Base-by-base conservation (phyloP, 73 alveolate genomes). In the Uronychia binucleata region DNA sequence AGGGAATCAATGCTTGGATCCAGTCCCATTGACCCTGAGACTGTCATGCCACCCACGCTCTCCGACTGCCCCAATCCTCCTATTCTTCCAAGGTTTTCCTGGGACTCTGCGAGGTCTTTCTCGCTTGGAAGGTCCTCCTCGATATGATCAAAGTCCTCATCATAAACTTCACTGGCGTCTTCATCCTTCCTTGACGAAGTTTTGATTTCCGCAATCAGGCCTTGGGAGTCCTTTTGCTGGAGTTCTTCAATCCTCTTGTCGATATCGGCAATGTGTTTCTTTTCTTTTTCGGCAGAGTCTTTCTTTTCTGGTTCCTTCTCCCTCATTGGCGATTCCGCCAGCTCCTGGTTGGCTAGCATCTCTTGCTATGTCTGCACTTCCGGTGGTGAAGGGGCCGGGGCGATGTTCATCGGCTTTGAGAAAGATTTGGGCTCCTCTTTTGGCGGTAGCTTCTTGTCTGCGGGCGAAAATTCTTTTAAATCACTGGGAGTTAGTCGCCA, bases 1-100 rank as follows among this genome's bases (percentile, higher is more conserved):
- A 78, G 79, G 5, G 95, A 90, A 32, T 90, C 94, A 0, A 93
- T 95, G 59, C 94, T 86, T 81, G 80, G 92, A 81, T 93, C 97
- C 34, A 93, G 83, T 34, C 97, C 97, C 77, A 85, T 33, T 14
- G 94, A 84, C 77, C 90, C 82, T 19, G 94, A 77, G 0, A 86
- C 94, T 14, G 94, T 81, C 29, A 88, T 74, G 1, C 86, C 94
- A 57, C 26, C 81, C 0, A 57, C 19, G 78, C 30, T 31, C 32
- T 67, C 83, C 34, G 28, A 75, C 74, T 57, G 59, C 83, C 19
- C 27, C 77, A 30, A 25, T 30, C 75, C 57, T 28, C 11, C 59
- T 30, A 28, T 77, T 26, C 46, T 57, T n/a, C 31, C 58, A 30
- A 76, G 28, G 67, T 85, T 85, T 5, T 88, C 90, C 33, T 81